These are phyloP conservation scores for Volvox carteri DNA, from an alignment of 163 green algal genomes.

Conservation along the genomic window DNA sequence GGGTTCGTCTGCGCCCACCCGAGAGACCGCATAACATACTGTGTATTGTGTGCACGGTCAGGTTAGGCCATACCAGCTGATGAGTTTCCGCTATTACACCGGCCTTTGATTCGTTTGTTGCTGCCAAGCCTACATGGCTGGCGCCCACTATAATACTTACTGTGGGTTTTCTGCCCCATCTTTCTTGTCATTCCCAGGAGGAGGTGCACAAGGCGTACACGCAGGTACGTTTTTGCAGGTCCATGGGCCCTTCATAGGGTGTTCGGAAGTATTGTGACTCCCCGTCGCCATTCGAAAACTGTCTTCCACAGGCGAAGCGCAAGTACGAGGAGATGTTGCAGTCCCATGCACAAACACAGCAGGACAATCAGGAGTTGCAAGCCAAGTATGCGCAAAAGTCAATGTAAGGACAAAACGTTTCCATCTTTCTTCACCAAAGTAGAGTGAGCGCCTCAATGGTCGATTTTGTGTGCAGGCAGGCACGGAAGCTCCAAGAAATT, in stretches of 20 bases:
- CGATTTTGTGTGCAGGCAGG: conserved; percentile 64
- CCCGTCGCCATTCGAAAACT: no score
- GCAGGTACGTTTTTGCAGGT: conserved; percentile 48
- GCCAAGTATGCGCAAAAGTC: conserved; percentile 78
- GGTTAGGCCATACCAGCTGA: no score
- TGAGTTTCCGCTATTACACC: no score
- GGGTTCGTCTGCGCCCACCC: no score
- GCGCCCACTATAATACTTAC: no score
- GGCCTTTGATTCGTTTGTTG: no score
- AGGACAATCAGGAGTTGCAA: conserved; percentile 75
- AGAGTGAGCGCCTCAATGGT: background rate
- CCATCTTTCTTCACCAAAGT: background rate
- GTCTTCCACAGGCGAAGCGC: conserved; percentile 75
- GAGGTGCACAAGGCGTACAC: conserved; percentile 77
- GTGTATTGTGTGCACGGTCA: no score
- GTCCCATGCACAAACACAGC: conserved; percentile 63
- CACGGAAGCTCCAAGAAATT: conserved; percentile 73
- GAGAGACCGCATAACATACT: no score
- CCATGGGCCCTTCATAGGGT: background rate
- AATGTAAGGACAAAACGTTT: conserved; percentile 60
- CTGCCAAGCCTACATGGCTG: no score
- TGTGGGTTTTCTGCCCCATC: no score
- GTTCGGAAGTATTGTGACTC: no score
- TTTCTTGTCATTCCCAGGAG: conserved; percentile 56
- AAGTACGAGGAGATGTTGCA: conserved; percentile 75